These are phyloP conservation scores for Apiotrichum sp. DNA, from an alignment of 1,284 basidiomycete species.

Conservation along the genomic window DNA sequence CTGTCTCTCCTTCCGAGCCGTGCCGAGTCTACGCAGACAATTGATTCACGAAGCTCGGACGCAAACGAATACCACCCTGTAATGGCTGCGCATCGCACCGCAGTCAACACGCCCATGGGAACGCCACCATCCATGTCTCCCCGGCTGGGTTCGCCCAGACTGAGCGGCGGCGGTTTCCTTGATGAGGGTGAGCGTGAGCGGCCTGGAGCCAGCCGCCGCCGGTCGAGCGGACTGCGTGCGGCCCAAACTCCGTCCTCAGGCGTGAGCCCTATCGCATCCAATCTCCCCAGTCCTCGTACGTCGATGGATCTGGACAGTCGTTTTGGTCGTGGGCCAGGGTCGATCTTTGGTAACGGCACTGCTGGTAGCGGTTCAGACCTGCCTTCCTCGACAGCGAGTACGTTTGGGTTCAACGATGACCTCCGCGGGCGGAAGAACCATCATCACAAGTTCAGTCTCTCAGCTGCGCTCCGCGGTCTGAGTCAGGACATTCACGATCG, in stretches of 20 bases:
- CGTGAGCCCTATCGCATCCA: neutral
- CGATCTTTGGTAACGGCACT: neutral
- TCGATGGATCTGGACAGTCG: neutral
- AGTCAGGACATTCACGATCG: constrained; percentile 42
- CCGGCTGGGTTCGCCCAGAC: neutral
- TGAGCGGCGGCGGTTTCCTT: neutral
- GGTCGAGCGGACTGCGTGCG: constrained; percentile 1
- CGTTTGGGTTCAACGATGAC: constrained; percentile 5
- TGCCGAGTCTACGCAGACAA: constrained; percentile 1
- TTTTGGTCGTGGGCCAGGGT: constrained; percentile 5
- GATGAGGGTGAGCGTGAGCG: constrained; percentile 1
- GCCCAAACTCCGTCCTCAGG: constrained; percentile 1
- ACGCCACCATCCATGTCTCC: neutral
- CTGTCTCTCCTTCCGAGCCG: neutral
- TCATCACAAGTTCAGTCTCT: constrained; percentile 39
- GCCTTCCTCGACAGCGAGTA: neutral
- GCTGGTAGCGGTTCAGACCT: neutral
- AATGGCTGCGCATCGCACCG: neutral
- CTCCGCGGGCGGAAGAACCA: constrained; percentile 24
- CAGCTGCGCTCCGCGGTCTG: constrained; percentile 43
- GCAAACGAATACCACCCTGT: constrained; percentile 15
- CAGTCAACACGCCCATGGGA: neutral
- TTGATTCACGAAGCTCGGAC: neutral
- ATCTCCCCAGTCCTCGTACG: neutral
- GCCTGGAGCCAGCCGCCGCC: constrained; percentile 16